Evolutionary conservation across 2,329 filamentous ascomycete genomes (phyloP).

Genomic region (Trichoderma hamatum): DNA sequence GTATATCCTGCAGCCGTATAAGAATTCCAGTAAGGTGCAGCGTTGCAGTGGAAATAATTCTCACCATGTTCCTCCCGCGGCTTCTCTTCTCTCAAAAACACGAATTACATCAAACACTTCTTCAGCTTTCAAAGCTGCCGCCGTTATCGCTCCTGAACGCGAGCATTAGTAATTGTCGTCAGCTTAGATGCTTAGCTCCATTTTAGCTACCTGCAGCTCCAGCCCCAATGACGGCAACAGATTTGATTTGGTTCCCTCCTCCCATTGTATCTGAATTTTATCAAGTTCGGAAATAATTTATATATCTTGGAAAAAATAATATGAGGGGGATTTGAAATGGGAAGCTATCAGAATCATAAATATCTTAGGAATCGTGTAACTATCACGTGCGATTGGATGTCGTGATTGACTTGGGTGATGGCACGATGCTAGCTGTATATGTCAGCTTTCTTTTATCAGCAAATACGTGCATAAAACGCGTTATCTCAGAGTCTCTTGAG

Average conservation of each 20-base stretch:
- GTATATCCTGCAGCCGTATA: slow-evolving; percentile 50
- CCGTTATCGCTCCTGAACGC: slow-evolving; percentile 49
- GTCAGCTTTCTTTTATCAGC: slow-evolving; percentile 16
- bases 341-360: neutral
- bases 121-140: slow-evolving; percentile 51
- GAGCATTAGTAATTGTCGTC: slow-evolving; percentile 23
- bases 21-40: neutral
- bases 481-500: slow-evolving; percentile 6
- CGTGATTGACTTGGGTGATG: slow-evolving; percentile 25
- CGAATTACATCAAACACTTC: slow-evolving; percentile 47
- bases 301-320: neutral
- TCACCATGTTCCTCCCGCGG: slow-evolving; percentile 51
- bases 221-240: slow-evolving; percentile 26
- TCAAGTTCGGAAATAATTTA: neutral
- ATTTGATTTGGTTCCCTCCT: slow-evolving; percentile 26
- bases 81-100: slow-evolving; percentile 49
- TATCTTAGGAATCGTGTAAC: neutral
- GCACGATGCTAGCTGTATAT: slow-evolving; percentile 11
- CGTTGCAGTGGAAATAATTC: neutral
- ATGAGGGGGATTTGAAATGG: neutral
- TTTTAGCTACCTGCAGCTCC: slow-evolving; percentile 24
- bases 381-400: slow-evolving; percentile 26
- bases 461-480: slow-evolving; percentile 12
- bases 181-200: neutral
- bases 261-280: slow-evolving; percentile 3